Conservation (phyloP, 768 basidiomycete species). For the Vararia minispora region DNA sequence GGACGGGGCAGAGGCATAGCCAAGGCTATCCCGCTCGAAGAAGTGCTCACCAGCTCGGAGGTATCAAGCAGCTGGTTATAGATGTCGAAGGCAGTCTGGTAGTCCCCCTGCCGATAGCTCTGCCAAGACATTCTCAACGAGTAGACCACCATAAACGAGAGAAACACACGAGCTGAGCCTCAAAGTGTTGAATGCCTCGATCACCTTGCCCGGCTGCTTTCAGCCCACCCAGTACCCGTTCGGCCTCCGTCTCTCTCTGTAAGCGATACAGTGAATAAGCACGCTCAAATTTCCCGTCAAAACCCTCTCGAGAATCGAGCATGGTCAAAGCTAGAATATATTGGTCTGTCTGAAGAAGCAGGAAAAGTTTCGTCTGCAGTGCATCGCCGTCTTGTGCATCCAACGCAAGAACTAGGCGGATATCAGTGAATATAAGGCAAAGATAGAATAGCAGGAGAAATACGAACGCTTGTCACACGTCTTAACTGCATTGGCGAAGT, state of each 20-base stretch:
- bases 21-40: too few relatives aligned
- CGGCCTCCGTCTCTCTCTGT: slow-evolving; percentile 65
- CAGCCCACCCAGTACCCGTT: slow-evolving; percentile 35
- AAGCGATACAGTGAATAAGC: slow-evolving; percentile 81
- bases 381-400: slow-evolving; percentile 62
- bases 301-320: slow-evolving; percentile 26
- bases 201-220: slow-evolving; percentile 30
- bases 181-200: slow-evolving; percentile 64
- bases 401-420: slow-evolving; percentile 51
- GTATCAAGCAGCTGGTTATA: slow-evolving; percentile 77
- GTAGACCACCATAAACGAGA: slow-evolving; percentile 4
- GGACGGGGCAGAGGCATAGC: too few relatives aligned
- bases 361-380: slow-evolving; percentile 73
- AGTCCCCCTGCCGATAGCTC: slow-evolving; percentile 72
- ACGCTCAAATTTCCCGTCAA: slow-evolving; percentile 45
- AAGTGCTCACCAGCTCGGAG: slow-evolving; percentile 64
- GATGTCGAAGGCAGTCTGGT: slow-evolving; percentile 60
- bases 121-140: slow-evolving; percentile 21
- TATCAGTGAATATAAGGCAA: not conserved
- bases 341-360: slow-evolving; percentile 80
- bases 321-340: slow-evolving; percentile 60
- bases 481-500: slow-evolving; percentile 77
- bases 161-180: slow-evolving; percentile 73
- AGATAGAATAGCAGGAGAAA: not conserved
- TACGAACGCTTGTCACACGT: slow-evolving; percentile 84